Conservation (phyloP, 495 filamentous ascomycete species). For the Aspergillus heteromorphus region DNA sequence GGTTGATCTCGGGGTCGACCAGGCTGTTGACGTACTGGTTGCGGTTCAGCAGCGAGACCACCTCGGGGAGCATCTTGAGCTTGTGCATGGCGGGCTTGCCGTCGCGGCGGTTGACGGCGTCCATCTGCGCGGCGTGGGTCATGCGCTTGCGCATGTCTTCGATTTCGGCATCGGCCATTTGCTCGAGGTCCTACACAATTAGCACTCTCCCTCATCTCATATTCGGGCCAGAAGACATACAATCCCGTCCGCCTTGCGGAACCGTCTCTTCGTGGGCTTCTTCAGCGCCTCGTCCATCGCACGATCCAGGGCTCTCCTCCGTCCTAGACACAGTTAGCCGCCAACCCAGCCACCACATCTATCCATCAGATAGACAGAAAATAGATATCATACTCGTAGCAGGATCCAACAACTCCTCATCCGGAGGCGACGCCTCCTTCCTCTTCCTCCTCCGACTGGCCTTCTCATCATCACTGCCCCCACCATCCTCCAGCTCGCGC, state of each 20-base stretch:
- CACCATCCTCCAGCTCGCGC: constrained; percentile 48
- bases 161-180: constrained; percentile 83
- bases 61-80: constrained; percentile 89
- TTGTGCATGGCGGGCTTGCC: constrained; percentile 85
- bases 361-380: not conserved
- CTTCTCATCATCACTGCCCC: constrained; percentile 51
- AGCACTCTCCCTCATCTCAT: constrained; percentile 9
- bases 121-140: constrained; percentile 83
- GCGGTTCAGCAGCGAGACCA: constrained; percentile 79
- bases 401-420: constrained; percentile 58
- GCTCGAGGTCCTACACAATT: constrained; percentile 69
- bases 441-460: constrained; percentile 46
- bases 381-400: constrained; percentile 43
- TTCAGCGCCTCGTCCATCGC: constrained; percentile 83
- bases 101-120: constrained; percentile 70
- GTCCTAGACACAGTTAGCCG: no score
- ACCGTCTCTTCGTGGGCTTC: constrained; percentile 68
- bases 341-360: no score
- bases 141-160: constrained; percentile 82
- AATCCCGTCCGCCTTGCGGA: constrained; percentile 79
- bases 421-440: constrained; percentile 49
- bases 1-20: constrained; percentile 90
- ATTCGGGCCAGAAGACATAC: constrained; percentile 44
- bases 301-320: constrained; percentile 72
- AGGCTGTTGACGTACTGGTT: constrained; percentile 74